phyloP scores from a whole-genome alignment of 495 filamentous ascomycete genomes.

The Neurospora sp. region DNA sequence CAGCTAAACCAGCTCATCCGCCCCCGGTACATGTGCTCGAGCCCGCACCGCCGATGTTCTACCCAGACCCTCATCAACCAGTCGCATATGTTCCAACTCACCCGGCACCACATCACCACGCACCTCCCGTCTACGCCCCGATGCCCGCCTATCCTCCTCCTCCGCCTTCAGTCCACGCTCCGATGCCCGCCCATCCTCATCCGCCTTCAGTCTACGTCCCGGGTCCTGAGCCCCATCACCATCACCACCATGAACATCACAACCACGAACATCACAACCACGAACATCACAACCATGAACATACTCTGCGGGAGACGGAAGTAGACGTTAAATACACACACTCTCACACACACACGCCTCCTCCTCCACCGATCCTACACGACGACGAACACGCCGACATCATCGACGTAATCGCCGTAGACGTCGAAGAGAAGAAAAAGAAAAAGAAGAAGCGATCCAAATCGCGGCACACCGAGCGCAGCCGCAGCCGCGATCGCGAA shows the following conservation, averaged over 20 bases:
- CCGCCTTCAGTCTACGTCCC: constrained; percentile 16
- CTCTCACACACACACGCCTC: not conserved
- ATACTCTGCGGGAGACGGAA: not conserved
- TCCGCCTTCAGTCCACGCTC: constrained; percentile 11
- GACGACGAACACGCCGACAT: constrained; percentile 21
- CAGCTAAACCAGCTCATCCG: not conserved
- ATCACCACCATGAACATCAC: constrained; percentile 10
- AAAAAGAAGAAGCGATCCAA: constrained; percentile 5
- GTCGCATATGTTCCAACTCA: not conserved
- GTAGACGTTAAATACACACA: not conserved
- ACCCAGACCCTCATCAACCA: not conserved
- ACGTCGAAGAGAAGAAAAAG: constrained; percentile 28
- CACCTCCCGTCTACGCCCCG: not conserved
- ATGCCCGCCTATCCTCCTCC: constrained; percentile 8
- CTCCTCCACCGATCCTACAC: constrained; percentile 12
- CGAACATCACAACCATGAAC: not conserved
- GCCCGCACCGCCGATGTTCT: not conserved
- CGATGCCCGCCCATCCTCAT: constrained; percentile 1
- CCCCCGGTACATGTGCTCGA: not conserved
- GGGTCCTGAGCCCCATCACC: constrained; percentile 13
- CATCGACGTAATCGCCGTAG: constrained; percentile 44
- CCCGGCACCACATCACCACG: not conserved
- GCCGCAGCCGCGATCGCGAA: constrained; percentile 26
- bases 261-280: constrained; percentile 1
- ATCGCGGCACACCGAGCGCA: constrained; percentile 15